Conservation (phyloP, 1,139 yeast genomes). For the Geotrichum macrosporum region DNA sequence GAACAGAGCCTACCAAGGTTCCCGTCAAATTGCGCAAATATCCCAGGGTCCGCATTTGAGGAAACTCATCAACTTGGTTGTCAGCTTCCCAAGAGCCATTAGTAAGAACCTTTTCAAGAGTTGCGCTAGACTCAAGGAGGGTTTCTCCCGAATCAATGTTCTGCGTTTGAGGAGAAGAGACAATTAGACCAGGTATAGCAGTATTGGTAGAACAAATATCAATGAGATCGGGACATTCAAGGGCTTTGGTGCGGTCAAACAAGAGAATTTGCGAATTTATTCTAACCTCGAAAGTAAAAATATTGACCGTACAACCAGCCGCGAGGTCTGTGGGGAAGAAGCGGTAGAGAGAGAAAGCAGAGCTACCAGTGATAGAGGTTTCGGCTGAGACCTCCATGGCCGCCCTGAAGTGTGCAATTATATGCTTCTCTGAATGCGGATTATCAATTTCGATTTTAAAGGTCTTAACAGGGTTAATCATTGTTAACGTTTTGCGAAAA, state of each 20-base stretch:
- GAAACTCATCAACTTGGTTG: too few species aligned
- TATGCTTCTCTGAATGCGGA: too few species aligned
- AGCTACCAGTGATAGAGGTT: neutral
- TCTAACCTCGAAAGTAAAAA: neutral
- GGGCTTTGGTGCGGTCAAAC: constrained; percentile 1
- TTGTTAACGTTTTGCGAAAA: too few species aligned
- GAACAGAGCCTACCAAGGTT: neutral
- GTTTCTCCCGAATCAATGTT: neutral
- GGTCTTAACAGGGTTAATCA: too few species aligned
- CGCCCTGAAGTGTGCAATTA: neutral
- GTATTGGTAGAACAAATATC: neutral
- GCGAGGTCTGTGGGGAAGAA: neutral
- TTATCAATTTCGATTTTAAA: too few species aligned
- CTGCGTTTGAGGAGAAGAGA: neutral
- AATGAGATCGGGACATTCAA: neutral
- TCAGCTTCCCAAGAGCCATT: too few species aligned
- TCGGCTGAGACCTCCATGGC: too few species aligned
- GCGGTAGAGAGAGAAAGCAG: neutral
- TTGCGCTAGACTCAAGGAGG: neutral
- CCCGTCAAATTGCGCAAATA: neutral
- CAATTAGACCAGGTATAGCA: neutral
- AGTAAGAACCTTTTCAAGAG: neutral
- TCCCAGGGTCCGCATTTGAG: neutral
- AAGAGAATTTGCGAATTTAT: neutral
- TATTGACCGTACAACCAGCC: neutral